Evolutionary conservation across 306 rosid species (phyloP), one percentile per base, ranked within the genome.

Genomic region (Potentilla sterilis): DNA sequence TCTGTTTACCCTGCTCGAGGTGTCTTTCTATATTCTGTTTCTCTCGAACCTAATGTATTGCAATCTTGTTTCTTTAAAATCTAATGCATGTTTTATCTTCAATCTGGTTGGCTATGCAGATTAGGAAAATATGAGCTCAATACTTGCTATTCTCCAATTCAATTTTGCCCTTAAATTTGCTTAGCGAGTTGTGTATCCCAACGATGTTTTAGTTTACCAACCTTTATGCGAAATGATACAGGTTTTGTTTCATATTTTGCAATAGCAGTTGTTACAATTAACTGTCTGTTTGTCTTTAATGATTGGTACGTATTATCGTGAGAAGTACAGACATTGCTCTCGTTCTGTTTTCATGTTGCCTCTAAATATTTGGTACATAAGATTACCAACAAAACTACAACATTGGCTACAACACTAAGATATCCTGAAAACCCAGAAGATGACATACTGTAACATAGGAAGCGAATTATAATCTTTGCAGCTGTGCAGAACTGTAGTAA

Each of bases 41-140:
- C 72, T 46, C 34, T 58, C 34, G 21, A 63, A 14, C 34, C 68
- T 34, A 34, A 43, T 63, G 43, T 62, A 62, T 63, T 41, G 58
- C 82, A 74, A 65, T 74, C 58, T 78, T 79, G 65, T 64, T 43
- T 22, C n/a, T 18, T 65, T 43, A 9, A 6, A n/a, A 18, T 57
- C 43, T 66, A 14, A 34, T 14, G 47, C 22, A n/a, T 77, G 51
- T 48, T 16, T 38, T 34, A 42, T 54, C 11, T 38, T 35, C 9
- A 52, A 49, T 46, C 62, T 66, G 28, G 28, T 28, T 34, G 10
- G 51, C 66, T 48, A 12, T 72, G 18, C 5, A 6, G 46, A 9
- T 34, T 3, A 44, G 24, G 38, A 35, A 70, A 38, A 46, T 61
- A 22, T 67, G 10, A 28, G 63, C 34, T 73, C 22, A 18, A 3